These are phyloP conservation scores for Paraphoma chrysanthemicola DNA, from an alignment of 2,329 filamentous ascomycete genomes.

Conservation along the genomic window DNA sequence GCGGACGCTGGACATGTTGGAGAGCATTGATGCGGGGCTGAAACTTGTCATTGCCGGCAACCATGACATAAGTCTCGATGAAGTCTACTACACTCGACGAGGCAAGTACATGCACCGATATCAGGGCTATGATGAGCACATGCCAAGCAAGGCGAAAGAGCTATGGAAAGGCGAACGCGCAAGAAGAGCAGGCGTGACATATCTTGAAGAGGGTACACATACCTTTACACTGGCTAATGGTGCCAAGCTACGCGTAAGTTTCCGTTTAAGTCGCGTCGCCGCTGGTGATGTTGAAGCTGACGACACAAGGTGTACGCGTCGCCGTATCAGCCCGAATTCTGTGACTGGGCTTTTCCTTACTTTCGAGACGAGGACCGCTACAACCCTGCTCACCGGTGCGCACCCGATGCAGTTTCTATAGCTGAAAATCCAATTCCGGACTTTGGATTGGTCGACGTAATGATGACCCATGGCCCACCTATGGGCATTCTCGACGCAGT, in stretches of 20 bases:
- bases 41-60: conserved; percentile 63
- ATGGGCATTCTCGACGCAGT: conserved; percentile 58
- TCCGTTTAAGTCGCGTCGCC: background rate
- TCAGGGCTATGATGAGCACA: conserved; percentile 22
- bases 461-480: conserved; percentile 69
- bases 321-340: conserved; percentile 64
- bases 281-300: background rate
- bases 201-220: conserved; percentile 63
- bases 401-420: conserved; percentile 33
- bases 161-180: conserved; percentile 58
- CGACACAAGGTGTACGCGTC: conserved; percentile 58
- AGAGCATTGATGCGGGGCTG: conserved; percentile 58
- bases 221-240: conserved; percentile 58
- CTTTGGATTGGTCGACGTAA: conserved; percentile 58
- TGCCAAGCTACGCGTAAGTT: conserved; percentile 52
- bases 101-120: conserved; percentile 35
- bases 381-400: conserved; percentile 49
- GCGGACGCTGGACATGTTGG: conserved; percentile 56
- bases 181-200: conserved; percentile 55
- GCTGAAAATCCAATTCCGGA: conserved; percentile 52
- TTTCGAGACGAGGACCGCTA: conserved; percentile 58
- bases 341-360: conserved; percentile 64
- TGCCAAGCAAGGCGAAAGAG: conserved; percentile 45
- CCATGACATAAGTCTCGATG: conserved; percentile 47
- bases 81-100: conserved; percentile 51